Conservation (phyloP, 176 grass and related monocot species). For the Musa beccarii region DNA sequence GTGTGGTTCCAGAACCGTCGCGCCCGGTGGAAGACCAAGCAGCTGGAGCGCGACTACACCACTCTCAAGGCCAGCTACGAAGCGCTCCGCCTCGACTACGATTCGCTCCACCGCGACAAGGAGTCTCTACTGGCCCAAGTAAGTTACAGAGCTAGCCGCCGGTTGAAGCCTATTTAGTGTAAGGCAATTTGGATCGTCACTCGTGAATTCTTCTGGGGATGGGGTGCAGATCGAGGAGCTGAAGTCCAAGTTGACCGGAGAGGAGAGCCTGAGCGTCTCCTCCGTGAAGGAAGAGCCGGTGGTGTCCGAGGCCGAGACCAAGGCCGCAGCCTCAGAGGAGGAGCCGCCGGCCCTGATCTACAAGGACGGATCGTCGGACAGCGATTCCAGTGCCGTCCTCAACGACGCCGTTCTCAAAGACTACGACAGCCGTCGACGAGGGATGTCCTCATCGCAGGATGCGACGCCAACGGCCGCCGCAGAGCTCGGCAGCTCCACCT, state of each 20-base stretch:
- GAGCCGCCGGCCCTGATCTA: constrained; percentile 21
- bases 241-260: constrained; percentile 45
- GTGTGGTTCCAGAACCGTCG: constrained; percentile 99
- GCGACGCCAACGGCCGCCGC: neutral
- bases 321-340: neutral
- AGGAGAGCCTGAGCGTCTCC: constrained; percentile 39
- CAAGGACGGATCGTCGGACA: constrained; percentile 54
- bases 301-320: constrained; percentile 27
- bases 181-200: neutral
- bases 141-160: neutral
- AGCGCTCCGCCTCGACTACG: constrained; percentile 53
- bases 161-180: too few relatives aligned
- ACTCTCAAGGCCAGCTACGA: constrained; percentile 62
- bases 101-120: constrained; percentile 66
- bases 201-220: constrained; percentile 6
- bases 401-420: constrained; percentile 29
- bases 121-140: constrained; percentile 51
- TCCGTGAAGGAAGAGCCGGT: constrained; percentile 44
- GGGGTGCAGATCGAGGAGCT: constrained; percentile 48
- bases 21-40: constrained; percentile 89
- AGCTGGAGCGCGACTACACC: constrained; percentile 68
- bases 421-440: neutral
- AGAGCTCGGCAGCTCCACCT: neutral
- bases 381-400: constrained; percentile 52
- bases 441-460: neutral